Evolutionary conservation across 1,139 yeast genomes (phyloP), one percentile per base, ranked within the genome.

Genomic region (Casaregolazyma lundiana): DNA sequence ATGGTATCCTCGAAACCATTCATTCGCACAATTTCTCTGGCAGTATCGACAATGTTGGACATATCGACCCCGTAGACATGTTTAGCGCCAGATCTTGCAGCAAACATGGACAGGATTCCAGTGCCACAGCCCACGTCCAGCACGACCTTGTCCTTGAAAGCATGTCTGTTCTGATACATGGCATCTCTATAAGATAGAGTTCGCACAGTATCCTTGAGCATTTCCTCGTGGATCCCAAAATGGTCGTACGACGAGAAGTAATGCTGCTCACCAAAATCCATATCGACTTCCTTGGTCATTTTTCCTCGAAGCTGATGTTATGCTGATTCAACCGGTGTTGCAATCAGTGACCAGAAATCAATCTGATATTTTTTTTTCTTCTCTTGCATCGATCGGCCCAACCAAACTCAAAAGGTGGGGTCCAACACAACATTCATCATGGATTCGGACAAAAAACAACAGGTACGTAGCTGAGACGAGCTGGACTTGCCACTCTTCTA

Each of bases 81-180:
- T 67, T 88, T 88, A 54, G 97, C 97, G 55, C 97, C 98, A 17
- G 97, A 94, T 63, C 84, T 84, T 44, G 90, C 96, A n/a, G 97
- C 97, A 74, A 92, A 92, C 96, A 92, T 87, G 19, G 97, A 89
- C 56, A 92, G 73, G 59, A 92, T 88, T 57, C 98, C 98, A 9
- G 97, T 92, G 58, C 98, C 98, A 69, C 97, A 92, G 41, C 98
- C 98, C 52, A 94, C 98, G 70, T 94, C 99, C 52, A 94, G 75
- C n/a, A 94, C 99, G 51, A 89, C 72, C 73, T 92, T 94, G 68
- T 80, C 97, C 66, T 89, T 87, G 73, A 94, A 92, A 53, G 88
- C 71, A 60, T 84, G 84, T 64, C 85, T 84, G 72, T 94, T 94
- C 67, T 88, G 89, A 70, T 81, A 81, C 70, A 94, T 92, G 49